Evolutionary conservation across 192 early-diverging fungal genomes (phyloP), one percentile per base, ranked within the genome.

Genomic region (Rhizophagus clarus): DNA sequence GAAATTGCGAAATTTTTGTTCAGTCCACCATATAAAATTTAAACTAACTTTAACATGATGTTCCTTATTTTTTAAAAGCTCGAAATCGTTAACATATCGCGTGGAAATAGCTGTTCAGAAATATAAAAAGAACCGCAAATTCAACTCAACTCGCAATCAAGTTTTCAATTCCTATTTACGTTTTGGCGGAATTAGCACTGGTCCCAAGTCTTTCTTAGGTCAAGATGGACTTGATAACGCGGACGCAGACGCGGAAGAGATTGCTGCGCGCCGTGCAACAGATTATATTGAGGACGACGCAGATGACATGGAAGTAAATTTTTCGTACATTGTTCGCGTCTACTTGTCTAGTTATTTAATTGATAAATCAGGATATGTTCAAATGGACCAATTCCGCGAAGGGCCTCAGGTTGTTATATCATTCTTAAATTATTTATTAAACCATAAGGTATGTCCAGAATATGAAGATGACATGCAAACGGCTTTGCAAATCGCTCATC

Each of bases 321-420:
- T 86, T 61, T 79, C 83, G 0, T 84, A 86, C 22, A 86, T 87
- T 7, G 87, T 81, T 1, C 83, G 82, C 14, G 86, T 87, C 14
- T 92, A 88, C 64, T 82, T 89, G 28, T 87, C 87, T 1, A 84
- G 88, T n/a, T 77, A 80, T 51, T 88, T 92, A 64, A 80, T 90
- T 40, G 76, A 83, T 12, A 51, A 72, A 49, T 81, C 83, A 20
- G 81, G 84, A 6, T 89, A 88, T 73, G 85, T 92, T 32, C 75
- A 84, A 11, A 56, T 87, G 61, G 80, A 84, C 2, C 86, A 88
- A n/a, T 88, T 89, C 60, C 64, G 61, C 1, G 84, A 86, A 28
- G 80, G 85, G 0, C 85, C 90, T 2, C 40, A 74, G 0, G 80
- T 89, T 1, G 81, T 90, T 4, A 83, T 83, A 4, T 84, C 87